Percentiles rank a stretch among this genome's conserved stretches.
Conservation (phyloP, 345 rosid genomes). For the Eutrema japonicum region DNA sequence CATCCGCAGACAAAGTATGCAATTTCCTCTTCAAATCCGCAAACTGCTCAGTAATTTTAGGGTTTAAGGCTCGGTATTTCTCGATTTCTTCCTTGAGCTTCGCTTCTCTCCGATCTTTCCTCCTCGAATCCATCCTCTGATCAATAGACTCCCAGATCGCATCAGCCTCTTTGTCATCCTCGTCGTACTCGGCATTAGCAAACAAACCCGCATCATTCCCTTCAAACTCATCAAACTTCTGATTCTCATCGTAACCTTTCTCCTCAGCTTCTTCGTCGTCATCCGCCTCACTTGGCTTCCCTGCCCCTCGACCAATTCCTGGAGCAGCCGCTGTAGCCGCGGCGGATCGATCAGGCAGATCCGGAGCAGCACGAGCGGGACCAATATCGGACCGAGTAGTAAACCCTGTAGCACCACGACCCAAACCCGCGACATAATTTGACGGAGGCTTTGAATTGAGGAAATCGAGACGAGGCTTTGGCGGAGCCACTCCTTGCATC, state of each 20-base stretch:
- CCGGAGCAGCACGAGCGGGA: constrained; percentile 94
- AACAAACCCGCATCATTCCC: constrained; percentile 97
- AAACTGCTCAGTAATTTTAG: constrained; percentile 90
- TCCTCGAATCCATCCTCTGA: constrained; percentile 85
- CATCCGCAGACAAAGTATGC: constrained; percentile 65
- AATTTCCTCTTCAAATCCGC: constrained; percentile 91
- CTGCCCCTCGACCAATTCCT: constrained; percentile 65
- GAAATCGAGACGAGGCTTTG: constrained; percentile 82
- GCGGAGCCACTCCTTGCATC: constrained; percentile 53
- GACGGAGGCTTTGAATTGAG: constrained; percentile 83
- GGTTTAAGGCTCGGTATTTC: constrained; percentile 87
- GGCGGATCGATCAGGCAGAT: constrained; percentile 79
- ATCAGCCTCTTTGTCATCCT: constrained; percentile 95
- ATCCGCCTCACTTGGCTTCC: constrained; percentile 72
- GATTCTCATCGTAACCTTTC: constrained; percentile 90
- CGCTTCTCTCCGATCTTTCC: constrained; percentile 87
- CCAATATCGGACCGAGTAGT: constrained; percentile 98
- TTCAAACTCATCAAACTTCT: constrained; percentile 95
- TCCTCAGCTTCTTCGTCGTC: constrained; percentile 90
- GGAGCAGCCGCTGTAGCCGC: constrained; percentile 49
- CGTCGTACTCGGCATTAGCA: constrained; percentile 87
- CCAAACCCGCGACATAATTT: constrained; percentile 92
- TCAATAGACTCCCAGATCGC: constrained; percentile 93
- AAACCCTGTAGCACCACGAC: constrained; percentile 97
- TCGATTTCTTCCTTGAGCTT: constrained; percentile 87